phyloP scores from a whole-genome alignment of 768 basidiomycete species.

The Sistotremastrum suecicum region DNA sequence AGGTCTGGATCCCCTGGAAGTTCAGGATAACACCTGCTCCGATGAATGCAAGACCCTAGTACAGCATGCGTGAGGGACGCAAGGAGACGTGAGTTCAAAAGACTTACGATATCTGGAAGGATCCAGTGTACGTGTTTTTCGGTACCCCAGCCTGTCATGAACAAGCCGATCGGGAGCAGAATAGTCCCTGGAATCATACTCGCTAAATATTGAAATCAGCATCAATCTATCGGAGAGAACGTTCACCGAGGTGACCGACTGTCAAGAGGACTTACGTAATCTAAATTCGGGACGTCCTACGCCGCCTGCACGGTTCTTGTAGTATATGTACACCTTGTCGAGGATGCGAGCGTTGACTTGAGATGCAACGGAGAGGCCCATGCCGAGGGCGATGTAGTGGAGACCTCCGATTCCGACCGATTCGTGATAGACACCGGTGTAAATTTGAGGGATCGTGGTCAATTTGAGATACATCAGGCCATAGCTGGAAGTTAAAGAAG shows the following conservation, averaged over 20 bases:
- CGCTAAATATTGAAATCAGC: conserved; percentile 22
- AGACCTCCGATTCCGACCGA: conserved; percentile 44
- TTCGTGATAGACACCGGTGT: conserved; percentile 38
- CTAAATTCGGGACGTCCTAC: conserved; percentile 40
- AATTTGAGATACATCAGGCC: conserved; percentile 19
- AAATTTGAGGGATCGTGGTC: conserved; percentile 50
- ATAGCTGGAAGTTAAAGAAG: not conserved
- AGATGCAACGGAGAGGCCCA: conserved; percentile 41
- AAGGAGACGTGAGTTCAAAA: not conserved
- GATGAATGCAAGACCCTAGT: conserved; percentile 40
- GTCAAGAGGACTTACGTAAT: conserved; percentile 23
- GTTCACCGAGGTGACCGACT: not conserved
- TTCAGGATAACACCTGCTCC: conserved; percentile 44
- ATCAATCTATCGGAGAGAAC: conserved; percentile 2
- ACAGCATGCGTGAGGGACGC: too few relatives aligned
- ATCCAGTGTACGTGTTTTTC: conserved; percentile 52
- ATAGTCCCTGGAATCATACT: conserved; percentile 45
- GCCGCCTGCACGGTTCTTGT: conserved; percentile 38
- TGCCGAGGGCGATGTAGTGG: conserved; percentile 57
- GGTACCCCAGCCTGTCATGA: conserved; percentile 61
- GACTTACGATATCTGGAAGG: conserved; percentile 45
- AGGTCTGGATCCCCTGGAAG: conserved; percentile 52
- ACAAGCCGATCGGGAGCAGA: conserved; percentile 48
- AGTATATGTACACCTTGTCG: conserved; percentile 38
- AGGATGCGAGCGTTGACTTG: conserved; percentile 37